A percentile compares a stretch with the other conserved stretches of the same genome.
phyloP scores from a whole-genome alignment of 257 asterid species.

The Solanum appendiculatum region DNA sequence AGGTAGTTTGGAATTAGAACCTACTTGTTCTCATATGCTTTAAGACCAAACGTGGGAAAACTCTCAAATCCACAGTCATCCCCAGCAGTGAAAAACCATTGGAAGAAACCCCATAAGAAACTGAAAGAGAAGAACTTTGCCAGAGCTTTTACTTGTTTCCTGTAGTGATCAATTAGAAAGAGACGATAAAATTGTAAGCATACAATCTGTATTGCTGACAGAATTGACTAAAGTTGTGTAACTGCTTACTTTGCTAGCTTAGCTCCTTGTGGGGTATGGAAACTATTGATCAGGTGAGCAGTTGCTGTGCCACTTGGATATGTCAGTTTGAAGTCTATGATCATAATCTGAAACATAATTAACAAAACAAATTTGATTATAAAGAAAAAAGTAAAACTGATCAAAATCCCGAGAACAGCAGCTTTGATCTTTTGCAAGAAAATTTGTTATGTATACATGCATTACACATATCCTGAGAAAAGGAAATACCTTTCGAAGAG shows the following conservation, averaged over 20 bases:
- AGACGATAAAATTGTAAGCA: neutral
- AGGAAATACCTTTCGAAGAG: conserved; percentile 68
- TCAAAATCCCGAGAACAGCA: neutral
- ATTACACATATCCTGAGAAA: neutral
- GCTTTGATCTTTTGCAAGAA: neutral
- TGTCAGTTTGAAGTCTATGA: conserved; percentile 74
- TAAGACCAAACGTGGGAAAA: conserved; percentile 87
- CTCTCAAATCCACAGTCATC: conserved; percentile 69
- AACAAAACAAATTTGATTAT: neutral
- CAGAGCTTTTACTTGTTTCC: conserved; percentile 79
- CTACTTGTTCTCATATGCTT: conserved; percentile 67
- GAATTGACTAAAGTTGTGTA: neutral
- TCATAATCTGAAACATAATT: conserved; percentile 56
- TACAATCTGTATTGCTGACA: neutral
- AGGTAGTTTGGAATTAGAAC: neutral
- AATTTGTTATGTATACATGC: neutral
- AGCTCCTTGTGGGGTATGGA: conserved; percentile 94
- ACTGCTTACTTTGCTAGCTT: conserved; percentile 78
- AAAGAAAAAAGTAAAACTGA: neutral
- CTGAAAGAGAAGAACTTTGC: conserved; percentile 92
- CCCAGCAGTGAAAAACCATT: conserved; percentile 90
- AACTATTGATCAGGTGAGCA: conserved; percentile 89
- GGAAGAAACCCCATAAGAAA: conserved; percentile 95
- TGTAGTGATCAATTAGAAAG: conserved; percentile 14
- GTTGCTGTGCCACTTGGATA: conserved; percentile 99